Base-by-base conservation (phyloP, 2,329 filamentous ascomycete genomes). In the Corynespora cassiicola region DNA sequence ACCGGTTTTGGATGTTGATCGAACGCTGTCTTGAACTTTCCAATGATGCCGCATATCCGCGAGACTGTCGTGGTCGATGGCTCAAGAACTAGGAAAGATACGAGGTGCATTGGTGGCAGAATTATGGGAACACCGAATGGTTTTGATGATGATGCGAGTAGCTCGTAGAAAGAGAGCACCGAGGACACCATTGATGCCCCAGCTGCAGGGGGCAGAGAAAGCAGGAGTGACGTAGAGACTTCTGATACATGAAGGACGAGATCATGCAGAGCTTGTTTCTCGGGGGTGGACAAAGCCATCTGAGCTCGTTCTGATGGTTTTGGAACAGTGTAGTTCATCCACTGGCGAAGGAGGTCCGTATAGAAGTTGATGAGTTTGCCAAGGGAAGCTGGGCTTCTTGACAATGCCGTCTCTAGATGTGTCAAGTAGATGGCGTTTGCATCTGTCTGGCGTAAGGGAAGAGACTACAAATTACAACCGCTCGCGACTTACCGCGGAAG, bases 1-100 rank as follows among this genome's bases (percentile, higher is more conserved):
- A 68, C 47, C 8, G 64, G 76, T 61, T 37, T 69, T 15, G 71
- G 81, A 40, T 84, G 82, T 17, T 72, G 68, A 59, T 92, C 87
- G 56, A 92, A 89, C 0, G 85, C 81, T 16, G 75, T 75, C 65
- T 94, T 94, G 72, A 90, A 92, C 27, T 69, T 72, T 2, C 86
- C 83, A 18, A 95, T 75, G 17, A 90, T 76, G 31, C 77, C 76
- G 60, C 84, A 89, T 21, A 90, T 77, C 5, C 85, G 82, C 6
- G 88, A 87, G 3, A 87, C 72, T 11, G 80, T 80, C 12, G 78
- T 77, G 10, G 84, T 73, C 2, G 82, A 87, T 14, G 76, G 70
- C 41, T 76, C 79, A 63, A 94, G 90, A 47, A 84, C 75, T 24
- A 94, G 73, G 7, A 77, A 77, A 68, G 94, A 94, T 15, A 91